phyloP scores from a whole-genome alignment of 768 basidiomycete species.

The Agrocybe praecox region DNA sequence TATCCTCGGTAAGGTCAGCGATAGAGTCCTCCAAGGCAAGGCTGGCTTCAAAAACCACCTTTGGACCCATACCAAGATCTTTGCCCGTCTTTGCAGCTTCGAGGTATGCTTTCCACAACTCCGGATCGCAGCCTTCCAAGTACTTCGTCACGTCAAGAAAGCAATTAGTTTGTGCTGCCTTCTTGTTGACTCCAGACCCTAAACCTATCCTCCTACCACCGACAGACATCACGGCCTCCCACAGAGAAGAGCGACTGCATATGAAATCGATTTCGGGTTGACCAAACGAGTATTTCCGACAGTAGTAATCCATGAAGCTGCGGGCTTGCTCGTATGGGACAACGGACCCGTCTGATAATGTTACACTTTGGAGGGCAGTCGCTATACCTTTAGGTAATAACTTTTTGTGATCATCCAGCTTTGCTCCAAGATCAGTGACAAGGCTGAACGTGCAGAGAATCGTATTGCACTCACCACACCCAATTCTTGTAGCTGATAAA shows the following conservation, averaged over 20 bases:
- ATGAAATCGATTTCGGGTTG: conserved; percentile 69
- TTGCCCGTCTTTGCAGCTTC: conserved; percentile 63
- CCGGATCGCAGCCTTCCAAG: conserved; percentile 80
- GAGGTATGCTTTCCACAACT: conserved; percentile 76
- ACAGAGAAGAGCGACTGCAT: conserved; percentile 33
- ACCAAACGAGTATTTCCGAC: conserved; percentile 72
- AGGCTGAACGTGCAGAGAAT: background rate
- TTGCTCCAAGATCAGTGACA: background rate
- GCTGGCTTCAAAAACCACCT: conserved; percentile 66
- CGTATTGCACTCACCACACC: conserved; percentile 58
- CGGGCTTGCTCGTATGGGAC: conserved; percentile 76
- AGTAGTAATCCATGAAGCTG: conserved; percentile 96
- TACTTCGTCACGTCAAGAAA: conserved; percentile 90
- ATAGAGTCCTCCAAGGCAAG: conserved; percentile 68
- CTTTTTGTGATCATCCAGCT: conserved; percentile 43
- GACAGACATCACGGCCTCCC: conserved; percentile 80
- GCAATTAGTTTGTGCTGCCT: conserved; percentile 67
- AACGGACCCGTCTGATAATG: conserved; percentile 62
- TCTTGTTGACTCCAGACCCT: conserved; percentile 71
- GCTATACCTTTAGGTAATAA: conserved; percentile 20
- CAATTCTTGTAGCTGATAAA: conserved; percentile 66
- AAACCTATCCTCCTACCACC: conserved; percentile 82
- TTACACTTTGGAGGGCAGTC: conserved; percentile 18
- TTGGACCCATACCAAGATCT: conserved; percentile 72
- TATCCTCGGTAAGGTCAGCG: conserved; percentile 67